Evolutionary conservation across 768 basidiomycete genomes (phyloP).

Genomic region (Brasilioporus rufonigricans): DNA sequence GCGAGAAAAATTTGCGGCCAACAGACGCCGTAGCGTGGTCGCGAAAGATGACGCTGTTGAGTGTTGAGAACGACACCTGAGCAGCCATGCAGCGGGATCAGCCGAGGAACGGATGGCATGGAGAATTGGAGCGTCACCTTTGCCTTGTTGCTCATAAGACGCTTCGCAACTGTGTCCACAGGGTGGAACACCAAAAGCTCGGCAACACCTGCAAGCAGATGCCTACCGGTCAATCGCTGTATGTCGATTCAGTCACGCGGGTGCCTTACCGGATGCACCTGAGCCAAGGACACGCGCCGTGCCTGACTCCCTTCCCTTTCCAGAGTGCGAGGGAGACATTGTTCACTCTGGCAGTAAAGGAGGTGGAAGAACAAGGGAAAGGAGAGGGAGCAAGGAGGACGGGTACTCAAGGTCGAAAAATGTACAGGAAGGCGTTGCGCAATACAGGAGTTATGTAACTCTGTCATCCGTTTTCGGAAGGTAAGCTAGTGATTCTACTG

Average conservation of each 20-base stretch:
- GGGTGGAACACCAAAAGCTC: slow-evolving; percentile 96
- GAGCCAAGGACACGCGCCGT: slow-evolving; percentile 89
- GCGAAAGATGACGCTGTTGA: slow-evolving; percentile 84
- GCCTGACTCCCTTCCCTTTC: slow-evolving; percentile 75
- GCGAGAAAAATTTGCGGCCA: slow-evolving; percentile 70
- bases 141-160: slow-evolving; percentile 95
- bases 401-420: slow-evolving; percentile 1
- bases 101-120: not conserved
- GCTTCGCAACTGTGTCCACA: slow-evolving; percentile 97
- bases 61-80: slow-evolving; percentile 60
- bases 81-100: not conserved
- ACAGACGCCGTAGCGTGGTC: slow-evolving; percentile 72
- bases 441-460: slow-evolving; percentile 25
- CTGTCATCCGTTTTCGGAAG: slow-evolving; percentile 8
- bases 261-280: slow-evolving; percentile 73
- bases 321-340: slow-evolving; percentile 50
- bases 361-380: not conserved
- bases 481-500: too few species aligned
- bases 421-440: slow-evolving; percentile 5
- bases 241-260: not conserved
- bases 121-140: slow-evolving; percentile 44
- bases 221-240: not conserved
- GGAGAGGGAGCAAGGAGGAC: not conserved
- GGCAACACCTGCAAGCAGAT: slow-evolving; percentile 65
- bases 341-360: not conserved